A percentile compares a stretch with the other conserved stretches of the same genome.
These are phyloP conservation scores for Eucalyptus curtisii DNA, from an alignment of 345 rosid species.

Conservation along the genomic window DNA sequence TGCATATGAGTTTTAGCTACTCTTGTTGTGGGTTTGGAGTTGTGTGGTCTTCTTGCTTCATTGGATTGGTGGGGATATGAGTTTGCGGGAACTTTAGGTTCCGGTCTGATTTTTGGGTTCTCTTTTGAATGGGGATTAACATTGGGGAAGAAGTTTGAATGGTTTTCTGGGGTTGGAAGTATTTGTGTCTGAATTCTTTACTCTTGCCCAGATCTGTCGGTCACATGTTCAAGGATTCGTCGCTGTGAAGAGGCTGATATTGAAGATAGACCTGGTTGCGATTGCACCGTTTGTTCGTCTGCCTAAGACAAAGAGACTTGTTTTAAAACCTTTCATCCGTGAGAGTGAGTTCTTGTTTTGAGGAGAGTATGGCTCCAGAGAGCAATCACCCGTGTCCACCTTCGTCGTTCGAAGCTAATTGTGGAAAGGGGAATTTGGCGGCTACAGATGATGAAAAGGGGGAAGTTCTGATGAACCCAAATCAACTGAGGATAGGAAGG, in stretches of 20 bases:
- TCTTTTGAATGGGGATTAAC: background rate
- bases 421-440: background rate
- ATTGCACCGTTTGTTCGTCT: background rate
- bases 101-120: background rate
- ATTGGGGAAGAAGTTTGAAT: background rate
- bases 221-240: background rate
- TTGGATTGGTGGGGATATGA: background rate
- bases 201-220: background rate
- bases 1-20: background rate
- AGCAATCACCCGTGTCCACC: background rate
- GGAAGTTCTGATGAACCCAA: background rate
- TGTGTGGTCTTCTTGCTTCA: background rate
- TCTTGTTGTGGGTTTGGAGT: background rate
- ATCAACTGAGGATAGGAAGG: background rate
- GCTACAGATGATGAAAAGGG: background rate
- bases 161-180: background rate
- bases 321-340: background rate
- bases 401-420: background rate
- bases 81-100: background rate
- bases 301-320: background rate
- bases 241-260: background rate
- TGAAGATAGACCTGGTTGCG: background rate
- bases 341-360: background rate
- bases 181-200: background rate
- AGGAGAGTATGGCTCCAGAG: constrained; percentile 7